Evolutionary conservation across 2,329 filamentous ascomycete species (phyloP), one percentile per base, ranked within the genome.

Genomic region (Exophiala mesophila): DNA sequence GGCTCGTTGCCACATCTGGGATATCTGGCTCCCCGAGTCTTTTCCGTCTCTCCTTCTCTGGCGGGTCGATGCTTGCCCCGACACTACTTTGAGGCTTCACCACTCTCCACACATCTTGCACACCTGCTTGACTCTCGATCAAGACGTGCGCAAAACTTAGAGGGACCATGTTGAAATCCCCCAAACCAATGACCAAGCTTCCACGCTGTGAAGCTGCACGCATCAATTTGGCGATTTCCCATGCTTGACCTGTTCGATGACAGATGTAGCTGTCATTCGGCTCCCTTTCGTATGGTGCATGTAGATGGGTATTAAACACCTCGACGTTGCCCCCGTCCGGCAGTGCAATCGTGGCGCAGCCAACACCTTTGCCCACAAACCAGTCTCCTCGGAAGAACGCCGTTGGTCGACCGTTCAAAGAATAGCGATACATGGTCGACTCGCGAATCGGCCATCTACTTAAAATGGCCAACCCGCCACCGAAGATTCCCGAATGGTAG

Each of bases 91-190:
- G 77, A 0, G 92, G 90, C 61, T 94, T 84, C 15, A 94, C 64
- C 20, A 85, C 74, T 41, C 85, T 78, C 92, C 92, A 98, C 16
- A 81, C 80, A 61, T 98, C 92, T 32, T 76, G 76, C 19, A 94
- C 82, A 10, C 83, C 82, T 7, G 83, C 80, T 59, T 88, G 82
- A 3, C 81, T 78, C 44, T 83, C 85, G 54, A 98, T 82, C 52
- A 97, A 73, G 40, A 81, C 78, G 67, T 97, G 87, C 21, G 85
- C 83, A 49, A 95, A 78, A 18, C 87, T 94, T 29, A 83, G 66
- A 1, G 92, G 92, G n/a, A 88, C 71, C 84, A 95, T 94, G 67
- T 97, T 97, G 70, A 97, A 96, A 68, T 97, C 92, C 18, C 92
- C 92, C 40, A 95, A 70, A 4, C 82, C 89, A 31, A 97, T 70